Evolutionary conservation across 192 early-diverging fungal species (phyloP), one percentile per base, ranked within the genome.

Genomic region (Coemansia sp.): DNA sequence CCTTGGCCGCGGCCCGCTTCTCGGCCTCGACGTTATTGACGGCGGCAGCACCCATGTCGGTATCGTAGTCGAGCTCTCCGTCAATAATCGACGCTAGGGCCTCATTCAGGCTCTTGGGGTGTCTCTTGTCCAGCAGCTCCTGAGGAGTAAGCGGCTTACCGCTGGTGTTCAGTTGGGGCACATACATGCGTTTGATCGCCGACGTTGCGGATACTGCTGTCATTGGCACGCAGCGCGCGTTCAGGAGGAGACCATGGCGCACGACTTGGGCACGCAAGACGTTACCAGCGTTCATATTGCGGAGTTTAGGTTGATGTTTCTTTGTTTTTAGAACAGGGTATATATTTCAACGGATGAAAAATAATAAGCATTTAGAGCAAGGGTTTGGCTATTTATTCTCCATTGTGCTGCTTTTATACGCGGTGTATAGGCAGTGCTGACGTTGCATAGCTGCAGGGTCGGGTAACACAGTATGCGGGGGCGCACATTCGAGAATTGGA

Each of bases 51-150:
- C 69, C 73, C 73, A 80, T 58, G 48, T 80, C 73, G 24, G 71
- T 75, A 56, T 80, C 78, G 18, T 71, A 75, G 61, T 80, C 78
- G 15, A 71, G 56, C 73, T 80, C 78, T 49, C 71, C 68, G 44
- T 80, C 78, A 31, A 75, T 65, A 51, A 80, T 69, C n/a, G 78
- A 74, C 6, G 73, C 58, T 2, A 80, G 66, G 3, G 63, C 55
- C 46, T 80, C 76, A 47, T 64, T 68, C 24, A 63, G 54, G n/a
- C 44, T 49, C 42, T 67, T 63, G 2, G 76, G 76, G 14, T 62
- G 63, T 54, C 62, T 66, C 34, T 47, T 73, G 61, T 79, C 68
- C 14, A 79, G 64, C 46, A 79, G n/a, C 37, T 79, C 71, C 5
- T 70, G 55, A 1, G 67, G 76, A 15, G 71, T 46, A 48, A 51